Percentiles rank a stretch among this genome's conserved stretches.
Conservation (phyloP, 2,329 filamentous ascomycete genomes). For the Iodosphaeria phyllophila region DNA sequence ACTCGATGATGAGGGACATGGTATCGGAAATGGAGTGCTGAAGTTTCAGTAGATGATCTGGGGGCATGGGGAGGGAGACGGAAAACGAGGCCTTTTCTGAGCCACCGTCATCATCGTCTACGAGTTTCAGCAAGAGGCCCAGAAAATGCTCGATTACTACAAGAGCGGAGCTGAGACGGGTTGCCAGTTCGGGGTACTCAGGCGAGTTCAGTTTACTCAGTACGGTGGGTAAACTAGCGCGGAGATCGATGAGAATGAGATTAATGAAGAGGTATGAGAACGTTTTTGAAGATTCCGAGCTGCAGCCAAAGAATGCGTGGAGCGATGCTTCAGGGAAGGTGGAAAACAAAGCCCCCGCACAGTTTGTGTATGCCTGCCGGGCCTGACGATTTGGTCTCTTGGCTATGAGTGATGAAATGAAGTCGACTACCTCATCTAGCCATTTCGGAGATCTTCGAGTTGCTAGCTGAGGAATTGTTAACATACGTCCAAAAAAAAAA, state of each 20-base stretch:
- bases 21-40: conserved; percentile 42
- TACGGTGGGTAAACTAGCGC: conserved; percentile 40
- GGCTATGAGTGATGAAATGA: conserved; percentile 33
- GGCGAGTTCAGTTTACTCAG: conserved; percentile 36
- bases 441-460: conserved; percentile 31
- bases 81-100: conserved; percentile 1
- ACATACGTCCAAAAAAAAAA: neutral
- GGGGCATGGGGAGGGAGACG: conserved; percentile 25
- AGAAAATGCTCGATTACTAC: conserved; percentile 44
- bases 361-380: conserved; percentile 38
- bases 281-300: conserved; percentile 20
- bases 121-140: conserved; percentile 32
- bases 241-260: conserved; percentile 46
- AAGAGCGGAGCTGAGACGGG: conserved; percentile 39
- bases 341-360: conserved; percentile 36
- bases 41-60: conserved; percentile 41
- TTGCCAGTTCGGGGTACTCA: conserved; percentile 29
- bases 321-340: conserved; percentile 28
- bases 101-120: conserved; percentile 19
- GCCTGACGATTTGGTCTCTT: conserved; percentile 34
- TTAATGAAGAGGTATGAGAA: conserved; percentile 45
- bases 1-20: conserved; percentile 43
- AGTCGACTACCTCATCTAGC: conserved; percentile 25
- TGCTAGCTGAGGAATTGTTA: conserved; percentile 16
- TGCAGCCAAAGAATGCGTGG: conserved; percentile 31